Evolutionary conservation across 2,329 filamentous ascomycete species (phyloP), one percentile per base, ranked within the genome.

Genomic region (Colletotrichum costaricense): DNA sequence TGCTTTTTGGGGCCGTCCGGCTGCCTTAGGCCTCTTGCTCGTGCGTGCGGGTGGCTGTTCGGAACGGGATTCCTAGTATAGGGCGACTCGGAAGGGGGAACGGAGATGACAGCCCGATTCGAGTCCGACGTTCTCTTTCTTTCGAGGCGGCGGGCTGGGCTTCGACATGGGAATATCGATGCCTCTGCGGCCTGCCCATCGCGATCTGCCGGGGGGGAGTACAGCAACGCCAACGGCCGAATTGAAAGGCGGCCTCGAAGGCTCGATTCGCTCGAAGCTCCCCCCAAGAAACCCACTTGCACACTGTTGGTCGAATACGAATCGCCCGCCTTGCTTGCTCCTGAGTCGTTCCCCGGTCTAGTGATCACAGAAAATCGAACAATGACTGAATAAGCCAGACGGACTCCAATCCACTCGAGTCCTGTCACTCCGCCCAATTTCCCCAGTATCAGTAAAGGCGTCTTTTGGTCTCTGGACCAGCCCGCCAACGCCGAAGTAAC

Each of bases 21-120:
- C 26, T 56, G 54, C 30, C 59, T 56, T 35, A 49, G 28, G 65
- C 38, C 56, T 56, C 62, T 26, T 19, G 38, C 8, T 24, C 33
- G 63, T 24, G 42, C 52, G 24, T 30, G 30, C 52, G 30, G 42
- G 63, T 42, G 63, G 35, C 35, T 30, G 22, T 24, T 55, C 65
- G 64, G 58, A 26, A 38, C 26, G 22, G 9, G 19, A 46, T 69
- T 63, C 69, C 30, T 63, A 54, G 38, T 63, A 46, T n/a, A 69
- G 66, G 46, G n/a, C 64, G 69, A 63, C 35, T 58, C 57, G 60
- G 69, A 69, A 69, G 66, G 58, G 66, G 22, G 46, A 4, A 28
- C 70, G 70, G 70, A 70, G 66, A 73, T 65, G 58, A 63, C 11
- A 59, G 55, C 66, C 59, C 33, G 33, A 64, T 70, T 70, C 12